Evolutionary conservation across 192 early-diverging fungal species (phyloP).

Genomic region (Chytriomyces hyalinus): DNA sequence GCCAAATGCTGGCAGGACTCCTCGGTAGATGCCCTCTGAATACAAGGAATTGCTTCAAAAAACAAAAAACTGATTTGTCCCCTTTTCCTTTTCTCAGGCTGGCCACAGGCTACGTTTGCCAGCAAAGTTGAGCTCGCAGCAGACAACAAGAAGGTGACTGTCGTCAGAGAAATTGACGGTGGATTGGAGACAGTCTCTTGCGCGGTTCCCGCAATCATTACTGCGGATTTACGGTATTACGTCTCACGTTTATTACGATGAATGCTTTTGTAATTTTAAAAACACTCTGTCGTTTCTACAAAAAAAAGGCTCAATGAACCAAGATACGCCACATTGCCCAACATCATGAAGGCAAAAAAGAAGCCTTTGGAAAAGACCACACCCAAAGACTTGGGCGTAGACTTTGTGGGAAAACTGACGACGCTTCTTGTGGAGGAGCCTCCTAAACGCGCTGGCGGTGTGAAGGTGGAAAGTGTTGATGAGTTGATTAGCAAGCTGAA

Average conservation of each 20-base stretch:
- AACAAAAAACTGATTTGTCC: no score
- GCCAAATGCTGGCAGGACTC: conserved; percentile 98
- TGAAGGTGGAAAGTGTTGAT: conserved; percentile 90
- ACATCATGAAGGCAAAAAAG: conserved; percentile 99
- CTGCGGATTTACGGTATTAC: conserved; percentile 85
- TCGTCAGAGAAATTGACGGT: conserved; percentile 96
- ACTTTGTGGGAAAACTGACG: conserved; percentile 81
- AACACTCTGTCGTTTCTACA: no score
- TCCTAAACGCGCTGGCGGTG: conserved; percentile 88
- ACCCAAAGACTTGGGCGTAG: conserved; percentile 81
- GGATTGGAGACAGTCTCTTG: conserved; percentile 89
- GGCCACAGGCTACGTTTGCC: conserved; percentile 88
- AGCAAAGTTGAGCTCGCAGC: conserved; percentile 85
- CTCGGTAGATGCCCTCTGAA: conserved; percentile 47
- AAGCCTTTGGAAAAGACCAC: conserved; percentile 85
- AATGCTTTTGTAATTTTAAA: not conserved
- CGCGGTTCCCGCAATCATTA: conserved; percentile 87
- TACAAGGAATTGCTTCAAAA: no score
- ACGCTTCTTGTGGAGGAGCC: conserved; percentile 92
- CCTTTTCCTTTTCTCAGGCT: conserved; percentile 1
- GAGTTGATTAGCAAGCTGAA: conserved; percentile 55
- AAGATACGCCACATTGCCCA: conserved; percentile 91
- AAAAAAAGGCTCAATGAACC: conserved; percentile 86
- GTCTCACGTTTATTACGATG: not conserved
- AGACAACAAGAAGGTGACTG: conserved; percentile 68